Conservation (phyloP, 2,329 filamentous ascomycete genomes). For the Calonectria crousiana region DNA sequence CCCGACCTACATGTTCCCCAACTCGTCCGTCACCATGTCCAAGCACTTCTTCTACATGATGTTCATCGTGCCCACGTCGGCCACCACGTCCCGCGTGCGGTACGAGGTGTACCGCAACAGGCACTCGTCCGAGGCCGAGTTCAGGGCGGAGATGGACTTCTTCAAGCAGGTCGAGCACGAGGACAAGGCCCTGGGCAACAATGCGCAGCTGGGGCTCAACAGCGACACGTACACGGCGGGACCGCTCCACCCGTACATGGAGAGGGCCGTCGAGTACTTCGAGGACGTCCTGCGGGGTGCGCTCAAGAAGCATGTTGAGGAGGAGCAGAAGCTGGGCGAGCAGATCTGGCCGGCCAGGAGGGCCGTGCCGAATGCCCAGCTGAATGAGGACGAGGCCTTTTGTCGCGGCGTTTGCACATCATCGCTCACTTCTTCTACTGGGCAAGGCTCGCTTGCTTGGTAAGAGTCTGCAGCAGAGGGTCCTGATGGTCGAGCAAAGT, state of each 20-base stretch:
- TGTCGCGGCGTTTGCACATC: constrained; percentile 12
- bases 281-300: neutral
- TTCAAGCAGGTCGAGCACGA: constrained; percentile 19
- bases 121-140: neutral
- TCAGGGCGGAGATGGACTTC: neutral
- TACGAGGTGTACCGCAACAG: constrained; percentile 25
- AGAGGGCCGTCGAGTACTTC: constrained; percentile 15
- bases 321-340: neutral
- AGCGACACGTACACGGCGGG: constrained; percentile 16
- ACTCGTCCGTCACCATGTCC: constrained; percentile 18
- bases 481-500: neutral
- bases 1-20: constrained; percentile 24
- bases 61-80: constrained; percentile 18
- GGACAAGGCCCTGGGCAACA: constrained; percentile 14
- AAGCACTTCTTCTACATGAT: constrained; percentile 24
- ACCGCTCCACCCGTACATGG: constrained; percentile 17
- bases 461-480: neutral
- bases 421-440: neutral
- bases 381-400: constrained; percentile 15
- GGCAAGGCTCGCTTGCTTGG: neutral
- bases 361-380: neutral
- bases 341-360: constrained; percentile 12
- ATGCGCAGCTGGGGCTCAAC: constrained; percentile 7
- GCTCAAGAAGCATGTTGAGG: constrained; percentile 3
- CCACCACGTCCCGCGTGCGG: constrained; percentile 10